Base-by-base conservation (phyloP, 164 flowering plant genomes). In the Magnolia sinica region DNA sequence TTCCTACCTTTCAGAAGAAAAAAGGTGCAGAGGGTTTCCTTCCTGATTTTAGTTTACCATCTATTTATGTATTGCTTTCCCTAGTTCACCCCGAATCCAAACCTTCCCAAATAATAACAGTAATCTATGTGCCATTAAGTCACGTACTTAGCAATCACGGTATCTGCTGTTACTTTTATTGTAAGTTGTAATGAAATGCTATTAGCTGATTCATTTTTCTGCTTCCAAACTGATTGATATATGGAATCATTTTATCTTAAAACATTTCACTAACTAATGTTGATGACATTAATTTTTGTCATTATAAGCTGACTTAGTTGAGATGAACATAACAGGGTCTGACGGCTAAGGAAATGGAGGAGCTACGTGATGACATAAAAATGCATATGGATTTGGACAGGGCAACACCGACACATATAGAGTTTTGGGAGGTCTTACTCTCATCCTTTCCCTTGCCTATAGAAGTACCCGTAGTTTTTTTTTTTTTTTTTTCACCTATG, bases 311-410 rank as follows among this genome's bases (percentile, higher is more conserved):
- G 51, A 61, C 37, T 18, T 45, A 52, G 14, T 50, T 78, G 73
- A 19, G 18, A 52, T 79, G 66, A 68, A 45, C 74, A 22, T 65
- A 52, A 73, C 90, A 95, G 99, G 99, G 99, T 52, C 83, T 96
- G 84, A 91, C 97, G 0, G 97, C 86, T 4, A 94, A 91, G 80
- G 99, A 96, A 79, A 91, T 94, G 94, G 97, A 96, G 86, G 98
- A 94, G 80, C 97, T 96, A 79, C 97, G 84, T 51, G 93, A 86
- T 79, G 99, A 94, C 84, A 92, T 96, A 78, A 94, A 94, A 84
- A 87, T 96, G 98, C 93, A 96, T 86, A 84, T 96, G 73, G 96
- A 92, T 75, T 73, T 90, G 81, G 98, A 94, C 79, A 87, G 90
- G 70, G 91, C 83, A 73, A 91, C 97, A 49, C 92, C 91, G 75